A percentile compares a stretch with the other conserved stretches of the same genome.
Conservation (phyloP, 257 asterid genomes). For the Petrea volubilis region DNA sequence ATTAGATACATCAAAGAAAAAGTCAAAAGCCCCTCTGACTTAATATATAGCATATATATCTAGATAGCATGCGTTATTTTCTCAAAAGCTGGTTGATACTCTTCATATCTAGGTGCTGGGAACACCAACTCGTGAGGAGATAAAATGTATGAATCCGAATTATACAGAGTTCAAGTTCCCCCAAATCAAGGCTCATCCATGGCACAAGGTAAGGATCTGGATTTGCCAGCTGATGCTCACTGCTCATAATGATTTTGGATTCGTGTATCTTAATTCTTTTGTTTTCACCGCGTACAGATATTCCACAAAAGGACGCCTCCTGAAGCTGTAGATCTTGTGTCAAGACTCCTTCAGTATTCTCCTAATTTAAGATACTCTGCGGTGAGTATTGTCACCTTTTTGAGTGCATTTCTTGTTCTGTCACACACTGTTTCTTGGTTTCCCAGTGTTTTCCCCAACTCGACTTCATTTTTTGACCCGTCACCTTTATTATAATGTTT, state of each 20-base stretch:
- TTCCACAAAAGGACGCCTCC: background rate
- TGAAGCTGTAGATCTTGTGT: background rate
- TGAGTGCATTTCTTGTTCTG: no score
- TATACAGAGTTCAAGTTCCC: background rate
- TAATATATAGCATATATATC: no score
- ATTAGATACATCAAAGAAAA: no score
- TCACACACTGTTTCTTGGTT: no score
- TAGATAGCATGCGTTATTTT: background rate
- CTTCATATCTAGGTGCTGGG: background rate
- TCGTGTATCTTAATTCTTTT: background rate
- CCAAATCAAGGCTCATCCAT: background rate
- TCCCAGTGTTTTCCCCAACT: no score
- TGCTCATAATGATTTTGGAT: background rate
- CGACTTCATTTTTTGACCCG: background rate
- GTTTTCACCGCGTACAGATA: background rate
- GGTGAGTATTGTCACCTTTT: background rate
- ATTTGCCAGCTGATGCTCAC: background rate
- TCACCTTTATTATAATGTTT: background rate
- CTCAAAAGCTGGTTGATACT: background rate
- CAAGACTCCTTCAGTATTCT: background rate
- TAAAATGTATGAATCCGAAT: background rate
- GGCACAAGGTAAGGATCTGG: background rate
- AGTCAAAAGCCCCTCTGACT: no score
- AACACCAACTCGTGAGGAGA: background rate
- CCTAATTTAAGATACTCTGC: background rate